phyloP scores from a whole-genome alignment of 2,329 filamentous ascomycete species.

The Lachnellula cervina region DNA sequence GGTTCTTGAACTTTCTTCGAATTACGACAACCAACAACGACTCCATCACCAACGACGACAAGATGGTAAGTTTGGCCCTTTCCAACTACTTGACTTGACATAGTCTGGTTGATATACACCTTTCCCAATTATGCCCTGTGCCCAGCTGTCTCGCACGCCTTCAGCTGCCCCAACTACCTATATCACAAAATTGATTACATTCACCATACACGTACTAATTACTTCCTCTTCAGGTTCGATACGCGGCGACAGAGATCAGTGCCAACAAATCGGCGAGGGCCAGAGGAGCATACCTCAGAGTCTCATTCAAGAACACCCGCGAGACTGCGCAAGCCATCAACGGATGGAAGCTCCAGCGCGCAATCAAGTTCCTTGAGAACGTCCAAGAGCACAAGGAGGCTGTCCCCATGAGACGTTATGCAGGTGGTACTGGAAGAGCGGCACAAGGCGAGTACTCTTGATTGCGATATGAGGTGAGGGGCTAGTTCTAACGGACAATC shows the following conservation, averaged over 20 bases:
- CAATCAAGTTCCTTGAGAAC: conserved; percentile 96
- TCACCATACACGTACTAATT: background rate
- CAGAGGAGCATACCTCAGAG: conserved; percentile 97
- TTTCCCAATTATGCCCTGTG: too few species aligned
- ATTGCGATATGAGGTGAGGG: background rate
- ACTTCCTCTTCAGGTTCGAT: conserved; percentile 58
- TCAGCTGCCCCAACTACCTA: background rate
- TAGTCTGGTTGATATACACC: too few species aligned
- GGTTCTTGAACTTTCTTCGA: too few species aligned
- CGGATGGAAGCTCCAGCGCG: conserved; percentile 94
- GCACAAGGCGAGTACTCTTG: conserved; percentile 77
- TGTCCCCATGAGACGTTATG: conserved; percentile 96
- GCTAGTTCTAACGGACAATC: conserved; percentile 20
- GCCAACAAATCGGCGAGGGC: conserved; percentile 92
- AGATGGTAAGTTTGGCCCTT: conserved; percentile 8
- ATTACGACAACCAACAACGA: background rate
- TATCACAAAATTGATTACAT: too few species aligned
- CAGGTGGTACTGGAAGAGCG: conserved; percentile 89
- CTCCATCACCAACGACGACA: conserved; percentile 4
- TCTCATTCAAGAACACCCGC: conserved; percentile 99
- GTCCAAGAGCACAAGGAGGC: conserved; percentile 96
- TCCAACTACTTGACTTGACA: too few species aligned
- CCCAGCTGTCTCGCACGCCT: background rate
- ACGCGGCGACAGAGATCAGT: conserved; percentile 86
- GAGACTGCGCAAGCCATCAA: conserved; percentile 99